phyloP scores from a whole-genome alignment of 164 flowering plant genomes.

The Nymphaea colorata region DNA sequence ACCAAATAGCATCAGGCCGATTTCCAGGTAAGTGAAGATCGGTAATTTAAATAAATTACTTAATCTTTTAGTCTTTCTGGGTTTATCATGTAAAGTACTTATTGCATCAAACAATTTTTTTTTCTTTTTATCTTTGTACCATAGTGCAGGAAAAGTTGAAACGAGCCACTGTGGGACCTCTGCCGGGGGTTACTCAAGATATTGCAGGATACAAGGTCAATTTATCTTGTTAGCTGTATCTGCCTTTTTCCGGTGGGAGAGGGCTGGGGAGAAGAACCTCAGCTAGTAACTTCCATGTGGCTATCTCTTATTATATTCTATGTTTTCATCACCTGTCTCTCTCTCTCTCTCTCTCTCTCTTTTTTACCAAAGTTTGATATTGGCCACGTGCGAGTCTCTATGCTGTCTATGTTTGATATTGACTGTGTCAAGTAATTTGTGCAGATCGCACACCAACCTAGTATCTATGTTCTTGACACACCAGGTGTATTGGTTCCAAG shows the following conservation, averaged over 20 bases:
- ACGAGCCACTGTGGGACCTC: constrained; percentile 85
- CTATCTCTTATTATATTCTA: background rate
- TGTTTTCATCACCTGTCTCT: background rate
- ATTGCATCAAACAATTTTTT: background rate
- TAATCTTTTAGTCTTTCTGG: background rate
- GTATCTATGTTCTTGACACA: constrained; percentile 91
- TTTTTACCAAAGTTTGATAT: background rate
- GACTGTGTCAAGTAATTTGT: background rate
- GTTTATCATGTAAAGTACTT: background rate
- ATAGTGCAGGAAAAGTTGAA: constrained; percentile 82
- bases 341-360: constrained; percentile 1
- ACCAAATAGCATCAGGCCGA: constrained; percentile 63
- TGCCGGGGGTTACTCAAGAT: constrained; percentile 98
- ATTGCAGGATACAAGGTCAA: constrained; percentile 93
- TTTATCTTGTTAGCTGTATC: background rate
- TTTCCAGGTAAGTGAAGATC: constrained; percentile 57
- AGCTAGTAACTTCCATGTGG: background rate
- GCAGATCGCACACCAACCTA: constrained; percentile 93
- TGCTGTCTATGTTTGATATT: background rate
- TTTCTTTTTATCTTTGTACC: constrained; percentile 12
- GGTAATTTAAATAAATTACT: background rate
- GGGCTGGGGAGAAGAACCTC: too few relatives aligned
- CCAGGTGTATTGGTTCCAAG: constrained; percentile 94
- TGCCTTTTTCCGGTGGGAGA: background rate
- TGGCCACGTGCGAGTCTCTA: too few relatives aligned